Conservation (phyloP, 2,329 filamentous ascomycete species). For the Cercospora zeae-maydis region DNA sequence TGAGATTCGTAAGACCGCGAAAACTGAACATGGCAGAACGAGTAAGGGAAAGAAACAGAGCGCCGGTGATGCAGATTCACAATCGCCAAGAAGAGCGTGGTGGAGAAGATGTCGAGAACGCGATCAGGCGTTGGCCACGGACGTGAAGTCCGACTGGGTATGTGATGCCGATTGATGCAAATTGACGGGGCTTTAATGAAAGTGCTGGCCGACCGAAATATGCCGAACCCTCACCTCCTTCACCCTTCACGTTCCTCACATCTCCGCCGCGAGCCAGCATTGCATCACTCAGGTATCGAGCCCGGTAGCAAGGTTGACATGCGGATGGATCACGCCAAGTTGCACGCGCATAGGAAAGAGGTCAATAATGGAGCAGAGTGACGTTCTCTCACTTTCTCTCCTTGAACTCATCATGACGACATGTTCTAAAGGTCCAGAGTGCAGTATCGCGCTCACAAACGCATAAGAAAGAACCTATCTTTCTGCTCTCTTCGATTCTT, state of each 20-base stretch:
- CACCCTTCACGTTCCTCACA: background rate
- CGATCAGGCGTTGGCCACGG: background rate
- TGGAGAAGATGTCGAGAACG: background rate
- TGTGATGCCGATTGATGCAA: background rate
- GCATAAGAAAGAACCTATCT: background rate
- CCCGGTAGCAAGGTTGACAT: background rate
- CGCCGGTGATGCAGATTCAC: background rate
- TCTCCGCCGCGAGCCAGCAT: background rate
- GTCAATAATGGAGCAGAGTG: slow-evolving; percentile 4
- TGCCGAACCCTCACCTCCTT: background rate
- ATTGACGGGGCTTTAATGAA: background rate
- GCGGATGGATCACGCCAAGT: background rate
- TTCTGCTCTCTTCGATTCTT: background rate
- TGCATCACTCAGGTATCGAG: background rate
- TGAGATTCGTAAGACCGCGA: background rate
- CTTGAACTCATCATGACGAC: slow-evolving; percentile 10
- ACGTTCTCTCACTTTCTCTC: slow-evolving; percentile 1
- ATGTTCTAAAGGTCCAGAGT: slow-evolving; percentile 1
- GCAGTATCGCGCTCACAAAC: background rate
- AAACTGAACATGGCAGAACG: background rate
- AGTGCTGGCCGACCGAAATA: background rate
- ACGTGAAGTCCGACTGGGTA: background rate
- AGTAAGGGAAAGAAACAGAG: background rate
- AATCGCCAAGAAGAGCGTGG: background rate
- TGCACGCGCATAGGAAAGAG: background rate